Evolutionary conservation across 192 early-diverging fungal species (phyloP), one percentile per base, ranked within the genome.

Genomic region (Coemansia sp.): DNA sequence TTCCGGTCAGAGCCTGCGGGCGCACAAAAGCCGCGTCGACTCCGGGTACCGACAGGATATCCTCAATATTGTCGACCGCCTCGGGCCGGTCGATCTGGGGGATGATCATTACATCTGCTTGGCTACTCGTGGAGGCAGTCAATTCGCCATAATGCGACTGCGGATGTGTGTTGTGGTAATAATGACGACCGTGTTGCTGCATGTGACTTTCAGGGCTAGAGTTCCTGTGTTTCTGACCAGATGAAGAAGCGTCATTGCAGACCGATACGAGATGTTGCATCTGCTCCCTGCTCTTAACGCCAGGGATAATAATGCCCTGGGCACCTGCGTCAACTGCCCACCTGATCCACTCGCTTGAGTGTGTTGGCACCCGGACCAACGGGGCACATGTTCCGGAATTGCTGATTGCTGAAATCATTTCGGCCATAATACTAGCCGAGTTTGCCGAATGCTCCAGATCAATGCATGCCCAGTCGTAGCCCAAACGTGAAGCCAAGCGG

Each of bases 401-500:
- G 27, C 27, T 51, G n/a, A 79, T 57, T 0, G 75, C 70, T 11
- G 62, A 70, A 4, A 79, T 60, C 76, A 73, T 73, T 8, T 64
- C 76, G 7, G 76, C 62, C 66, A 78, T 66, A 13, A 60, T 38
- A 24, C 24, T 64, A 17, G 75, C 66, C 8, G 62, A 43, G 22
- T 66, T 66, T 33, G 52, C 62, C 34, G 49, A 58, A 56, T 61
- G 45, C 38, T 68, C 70, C 62, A 69, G 50, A 42, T 69, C 76
- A 18, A 79, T 51, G 23, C 57, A 62, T 18, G 76, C 76, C 70
- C 70, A 79, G 54, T 73, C 76, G 19, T 62, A 79, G 9, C 76
- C 76, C 22, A 73, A 59, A 1, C 66, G 46, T 23, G 76, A 57
- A 0, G 66, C 66, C 0, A 65, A 14, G 12, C 47, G 57, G 13